Percentiles rank a stretch among this genome's conserved stretches.
Conservation (phyloP, 345 rosid genomes). For the Hypericum perforatum region DNA sequence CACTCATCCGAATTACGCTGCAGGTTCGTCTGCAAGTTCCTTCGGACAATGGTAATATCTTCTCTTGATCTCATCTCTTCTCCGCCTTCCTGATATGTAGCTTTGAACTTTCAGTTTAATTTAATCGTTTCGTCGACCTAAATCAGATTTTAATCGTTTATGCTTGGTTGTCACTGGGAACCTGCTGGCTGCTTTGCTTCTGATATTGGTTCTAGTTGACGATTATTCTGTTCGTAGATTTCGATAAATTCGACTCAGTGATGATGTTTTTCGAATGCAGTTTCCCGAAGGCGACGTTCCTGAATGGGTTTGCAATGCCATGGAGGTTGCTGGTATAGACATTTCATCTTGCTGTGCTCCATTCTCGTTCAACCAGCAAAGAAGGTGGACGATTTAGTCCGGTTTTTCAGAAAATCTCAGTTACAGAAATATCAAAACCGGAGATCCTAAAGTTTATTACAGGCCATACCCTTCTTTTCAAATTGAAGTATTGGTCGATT, state of each 20-base stretch:
- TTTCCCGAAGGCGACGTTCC: conserved; percentile 72
- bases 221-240: neutral
- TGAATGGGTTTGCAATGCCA: conserved; percentile 76
- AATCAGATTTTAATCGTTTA: no score
- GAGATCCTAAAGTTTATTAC: no score
- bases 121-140: no score
- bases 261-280: conserved; percentile 26
- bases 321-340: conserved; percentile 72
- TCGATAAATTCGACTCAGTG: conserved; percentile 3
- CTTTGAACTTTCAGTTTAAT: neutral
- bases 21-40: conserved; percentile 63
- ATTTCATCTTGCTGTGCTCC: conserved; percentile 47
- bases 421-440: no score
- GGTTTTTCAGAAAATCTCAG: no score
- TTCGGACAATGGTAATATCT: conserved; percentile 55
- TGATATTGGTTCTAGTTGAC: neutral
- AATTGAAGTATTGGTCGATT: no score
- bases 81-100: conserved; percentile 5
- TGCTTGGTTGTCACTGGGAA: no score
- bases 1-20: conserved; percentile 6
- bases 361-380: neutral
- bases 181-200: no score
- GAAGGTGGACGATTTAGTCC: no score
- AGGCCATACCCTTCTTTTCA: no score
- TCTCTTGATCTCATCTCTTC: neutral